Conservation (phyloP, 2,329 filamentous ascomycete species). For the Diaporthe ilicicola region DNA sequence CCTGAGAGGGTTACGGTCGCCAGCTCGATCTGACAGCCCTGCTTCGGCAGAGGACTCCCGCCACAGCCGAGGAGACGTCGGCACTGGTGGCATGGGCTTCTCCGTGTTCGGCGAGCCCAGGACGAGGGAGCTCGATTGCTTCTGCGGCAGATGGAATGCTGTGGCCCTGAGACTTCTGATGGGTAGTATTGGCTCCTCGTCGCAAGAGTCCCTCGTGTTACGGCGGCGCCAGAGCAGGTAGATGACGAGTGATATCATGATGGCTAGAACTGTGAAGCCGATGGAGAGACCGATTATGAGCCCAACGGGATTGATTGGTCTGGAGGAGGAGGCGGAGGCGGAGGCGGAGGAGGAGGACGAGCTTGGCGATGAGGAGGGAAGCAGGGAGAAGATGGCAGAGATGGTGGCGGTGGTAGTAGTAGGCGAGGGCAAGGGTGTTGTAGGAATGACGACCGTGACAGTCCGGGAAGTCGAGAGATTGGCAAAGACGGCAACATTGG, state of each 20-base stretch:
- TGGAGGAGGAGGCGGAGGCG: neutral
- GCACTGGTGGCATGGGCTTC: conserved; percentile 13
- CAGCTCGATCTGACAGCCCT: neutral
- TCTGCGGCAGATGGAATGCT: neutral
- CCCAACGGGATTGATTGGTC: neutral
- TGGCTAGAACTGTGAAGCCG: conserved; percentile 4
- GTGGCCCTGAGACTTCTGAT: neutral
- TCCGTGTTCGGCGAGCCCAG: neutral
- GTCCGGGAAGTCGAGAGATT: conserved; percentile 5
- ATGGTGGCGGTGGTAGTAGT: neutral
- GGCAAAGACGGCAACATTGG: neutral
- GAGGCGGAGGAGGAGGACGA: neutral
- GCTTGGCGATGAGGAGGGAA: neutral
- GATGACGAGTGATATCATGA: conserved; percentile 19
- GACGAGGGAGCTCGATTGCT: neutral
- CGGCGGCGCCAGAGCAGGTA: conserved; percentile 23
- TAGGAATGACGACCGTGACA: neutral
- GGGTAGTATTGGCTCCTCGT: conserved; percentile 12
- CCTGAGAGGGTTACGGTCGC: neutral
- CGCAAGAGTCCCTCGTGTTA: neutral
- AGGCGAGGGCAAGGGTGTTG: neutral
- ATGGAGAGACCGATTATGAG: conserved; percentile 17
- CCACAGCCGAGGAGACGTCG: conserved; percentile 6
- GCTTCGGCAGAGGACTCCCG: conserved; percentile 4
- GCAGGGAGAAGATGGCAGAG: neutral